Percentiles rank a stretch among this genome's conserved stretches.
Evolutionary conservation across 2,329 filamentous ascomycete species (phyloP).

Genomic region (Hymenoscyphus linearis): DNA sequence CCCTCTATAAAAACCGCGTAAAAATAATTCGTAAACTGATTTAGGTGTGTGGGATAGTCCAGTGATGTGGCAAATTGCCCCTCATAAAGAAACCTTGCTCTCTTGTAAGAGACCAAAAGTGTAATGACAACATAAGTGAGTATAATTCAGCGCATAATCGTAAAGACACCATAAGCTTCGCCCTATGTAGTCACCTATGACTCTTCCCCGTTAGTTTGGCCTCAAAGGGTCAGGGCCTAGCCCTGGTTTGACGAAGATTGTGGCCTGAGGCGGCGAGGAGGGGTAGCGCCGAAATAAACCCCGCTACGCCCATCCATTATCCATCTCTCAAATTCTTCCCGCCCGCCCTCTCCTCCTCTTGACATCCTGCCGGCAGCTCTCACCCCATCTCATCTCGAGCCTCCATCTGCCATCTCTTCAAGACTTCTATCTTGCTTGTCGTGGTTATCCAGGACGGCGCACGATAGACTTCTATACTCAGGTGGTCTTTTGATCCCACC

Average conservation of each 20-base stretch:
- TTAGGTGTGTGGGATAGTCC: background rate
- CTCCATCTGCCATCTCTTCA: conserved; percentile 23
- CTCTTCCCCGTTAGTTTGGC: background rate
- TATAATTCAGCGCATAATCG: background rate
- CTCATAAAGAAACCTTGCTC: background rate
- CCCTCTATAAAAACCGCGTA: no score
- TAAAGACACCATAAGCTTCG: background rate
- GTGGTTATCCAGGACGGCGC: conserved; percentile 25
- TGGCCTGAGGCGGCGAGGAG: background rate
- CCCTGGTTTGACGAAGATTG: conserved; percentile 5
- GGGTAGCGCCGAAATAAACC: background rate
- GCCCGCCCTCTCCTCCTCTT: background rate
- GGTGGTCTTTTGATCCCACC: conserved; percentile 22
- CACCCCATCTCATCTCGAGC: conserved; percentile 15
- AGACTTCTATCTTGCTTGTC: conserved; percentile 25
- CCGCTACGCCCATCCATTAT: background rate
- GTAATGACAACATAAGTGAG: background rate
- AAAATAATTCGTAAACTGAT: no score
- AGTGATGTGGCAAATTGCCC: conserved; percentile 1
- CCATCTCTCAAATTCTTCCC: conserved; percentile 4
- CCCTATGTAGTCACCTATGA: background rate
- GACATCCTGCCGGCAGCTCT: conserved; percentile 8
- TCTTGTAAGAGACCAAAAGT: background rate
- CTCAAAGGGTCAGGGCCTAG: background rate
- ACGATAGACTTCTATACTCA: conserved; percentile 23